Percentiles rank a stretch among this genome's conserved stretches.
These are phyloP conservation scores for Lachnellula occidentalis DNA, from an alignment of 2,329 filamentous ascomycete genomes.

Conservation along the genomic window DNA sequence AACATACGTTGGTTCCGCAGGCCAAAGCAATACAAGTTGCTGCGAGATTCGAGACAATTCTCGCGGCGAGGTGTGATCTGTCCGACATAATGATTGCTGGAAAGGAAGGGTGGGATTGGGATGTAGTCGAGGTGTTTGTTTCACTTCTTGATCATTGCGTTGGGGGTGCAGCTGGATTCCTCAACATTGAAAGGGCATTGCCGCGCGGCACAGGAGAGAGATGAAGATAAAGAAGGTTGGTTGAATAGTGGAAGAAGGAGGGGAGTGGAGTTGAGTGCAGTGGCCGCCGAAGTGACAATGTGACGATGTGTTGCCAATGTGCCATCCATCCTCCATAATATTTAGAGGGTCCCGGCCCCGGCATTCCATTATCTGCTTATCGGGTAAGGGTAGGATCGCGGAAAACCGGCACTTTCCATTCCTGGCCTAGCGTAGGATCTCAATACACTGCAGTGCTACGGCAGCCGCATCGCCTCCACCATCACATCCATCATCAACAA, in stretches of 20 bases:
- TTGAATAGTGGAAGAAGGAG: too few relatives aligned
- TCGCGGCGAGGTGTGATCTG: conserved; percentile 52
- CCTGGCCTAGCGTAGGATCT: too few relatives aligned
- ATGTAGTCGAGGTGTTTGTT: conserved; percentile 1
- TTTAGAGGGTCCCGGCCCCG: too few relatives aligned
- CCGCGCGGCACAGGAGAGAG: not conserved
- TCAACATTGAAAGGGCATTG: not conserved
- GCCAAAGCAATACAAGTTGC: conserved; percentile 81
- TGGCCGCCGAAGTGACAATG: too few relatives aligned
- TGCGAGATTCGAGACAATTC: conserved; percentile 77
- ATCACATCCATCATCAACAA: not conserved
- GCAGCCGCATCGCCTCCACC: not conserved
- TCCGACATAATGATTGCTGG: conserved; percentile 39
- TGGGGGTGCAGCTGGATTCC: not conserved
- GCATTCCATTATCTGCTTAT: too few relatives aligned
- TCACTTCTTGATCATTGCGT: conserved; percentile 18
- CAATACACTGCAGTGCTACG: too few relatives aligned
- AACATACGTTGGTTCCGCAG: conserved; percentile 82
- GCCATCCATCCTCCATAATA: too few relatives aligned
- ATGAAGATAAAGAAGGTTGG: not conserved
- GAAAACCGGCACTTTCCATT: too few relatives aligned
- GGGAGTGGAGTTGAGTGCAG: too few relatives aligned
- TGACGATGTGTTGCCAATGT: too few relatives aligned
- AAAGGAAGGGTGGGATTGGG: not conserved
- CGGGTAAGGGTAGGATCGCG: too few relatives aligned